Evolutionary conservation across 2,329 filamentous ascomycete species (phyloP), one percentile per base, ranked within the genome.

Genomic region (Zymoseptoria tritici): DNA sequence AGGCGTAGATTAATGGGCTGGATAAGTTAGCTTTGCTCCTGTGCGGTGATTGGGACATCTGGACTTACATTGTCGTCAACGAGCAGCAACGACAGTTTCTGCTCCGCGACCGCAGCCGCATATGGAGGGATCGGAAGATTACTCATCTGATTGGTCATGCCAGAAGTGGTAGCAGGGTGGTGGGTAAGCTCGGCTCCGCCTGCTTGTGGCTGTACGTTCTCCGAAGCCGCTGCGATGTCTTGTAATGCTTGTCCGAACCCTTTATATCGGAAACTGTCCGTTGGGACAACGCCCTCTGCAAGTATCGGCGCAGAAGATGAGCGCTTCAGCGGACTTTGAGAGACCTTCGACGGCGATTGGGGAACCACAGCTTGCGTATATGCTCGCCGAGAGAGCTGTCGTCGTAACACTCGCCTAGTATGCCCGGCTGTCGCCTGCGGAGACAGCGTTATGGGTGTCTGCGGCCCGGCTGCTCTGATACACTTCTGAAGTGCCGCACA

Each of bases 21-120:
- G 4, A 19, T 9, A 16, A 3, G 42, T 59, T 20, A 58, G 54
- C 53, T 20, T 42, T 5, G 31, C 9, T 13, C 13, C 16, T 9
- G 49, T 13, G 50, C 22, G 20, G 13, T 24, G 13, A 53, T 4
- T 2, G 9, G 21, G 24, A 16, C 19, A n/a, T 46, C 36, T n/a
- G 5, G 2, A 55, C 64, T 63, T 62, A 68, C 66, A 58, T 73
- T 73, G 57, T 73, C 71, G 56, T 73, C 71, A 1, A 73, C 71
- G 2, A 73, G 64, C 21, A 73, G 59, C 8, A 73, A 58, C 6
- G 65, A 70, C n/a, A 53, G 52, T 5, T 53, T 53, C 20, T 53
- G 22, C 36, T 46, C 36, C 2, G 36, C 13, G 5, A 13, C 16
- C 1, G 36, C 13, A 16, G 13, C 36, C 13, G 13, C 36, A 11